Evolutionary conservation across 345 rosid genomes (phyloP).

Genomic region (Populus ilicifolia): DNA sequence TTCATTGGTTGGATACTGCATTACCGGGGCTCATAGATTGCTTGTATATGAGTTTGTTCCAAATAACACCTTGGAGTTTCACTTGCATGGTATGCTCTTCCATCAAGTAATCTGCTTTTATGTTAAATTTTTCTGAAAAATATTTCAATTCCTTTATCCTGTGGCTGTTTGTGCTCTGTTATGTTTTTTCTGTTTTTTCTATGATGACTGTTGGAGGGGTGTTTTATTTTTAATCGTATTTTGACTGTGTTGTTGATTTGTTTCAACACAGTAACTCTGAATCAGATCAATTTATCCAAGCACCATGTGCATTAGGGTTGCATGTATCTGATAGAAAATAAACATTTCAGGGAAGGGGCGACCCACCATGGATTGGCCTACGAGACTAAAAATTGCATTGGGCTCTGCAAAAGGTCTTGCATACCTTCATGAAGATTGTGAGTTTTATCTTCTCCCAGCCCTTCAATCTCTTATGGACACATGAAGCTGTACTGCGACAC

Average conservation of each 20-base stretch:
- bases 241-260: too few relatives aligned
- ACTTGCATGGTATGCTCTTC: conserved; percentile 24
- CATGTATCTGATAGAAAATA: conserved; percentile 11
- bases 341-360: conserved; percentile 52
- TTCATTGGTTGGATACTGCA: conserved; percentile 33
- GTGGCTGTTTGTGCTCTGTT: neutral
- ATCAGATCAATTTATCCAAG: too few relatives aligned
- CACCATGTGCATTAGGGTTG: neutral
- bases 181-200: neutral
- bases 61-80: conserved; percentile 28
- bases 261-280: too few relatives aligned
- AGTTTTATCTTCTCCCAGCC: conserved; percentile 18
- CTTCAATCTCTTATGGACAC: neutral
- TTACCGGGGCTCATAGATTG: conserved; percentile 26
- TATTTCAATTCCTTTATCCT: neutral
- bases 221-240: neutral
- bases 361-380: conserved; percentile 74
- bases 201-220: neutral
- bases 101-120: neutral
- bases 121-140: neutral
- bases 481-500: neutral
- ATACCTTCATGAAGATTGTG: conserved; percentile 96
- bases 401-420: conserved; percentile 95
- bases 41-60: conserved; percentile 33
- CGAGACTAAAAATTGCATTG: conserved; percentile 72